Evolutionary conservation across 2,329 filamentous ascomycete species (phyloP).

Genomic region (Aurifilum marmelostoma): DNA sequence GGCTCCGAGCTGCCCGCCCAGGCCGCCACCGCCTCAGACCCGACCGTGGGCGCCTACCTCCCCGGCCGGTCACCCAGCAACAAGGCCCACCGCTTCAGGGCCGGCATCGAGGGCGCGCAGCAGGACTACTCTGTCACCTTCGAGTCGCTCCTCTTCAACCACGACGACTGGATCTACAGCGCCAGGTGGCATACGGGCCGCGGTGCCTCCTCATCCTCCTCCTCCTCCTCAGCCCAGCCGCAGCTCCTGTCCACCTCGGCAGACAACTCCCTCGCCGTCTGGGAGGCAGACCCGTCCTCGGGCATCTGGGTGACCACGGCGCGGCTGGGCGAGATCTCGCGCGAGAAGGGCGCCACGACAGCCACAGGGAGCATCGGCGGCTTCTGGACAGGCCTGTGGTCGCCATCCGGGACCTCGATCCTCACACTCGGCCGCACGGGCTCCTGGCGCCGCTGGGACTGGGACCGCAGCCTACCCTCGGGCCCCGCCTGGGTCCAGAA

Average conservation of each 20-base stretch:
- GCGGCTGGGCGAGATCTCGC: constrained; percentile 88
- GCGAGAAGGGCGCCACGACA: constrained; percentile 93
- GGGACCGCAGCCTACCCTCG: constrained; percentile 48
- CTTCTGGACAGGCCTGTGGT: constrained; percentile 96
- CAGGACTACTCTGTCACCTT: constrained; percentile 83
- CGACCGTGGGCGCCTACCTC: constrained; percentile 59
- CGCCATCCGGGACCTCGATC: constrained; percentile 73
- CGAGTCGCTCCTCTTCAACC: constrained; percentile 88
- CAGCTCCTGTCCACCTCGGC: constrained; percentile 89
- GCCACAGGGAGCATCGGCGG: constrained; percentile 95
- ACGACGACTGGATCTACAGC: constrained; percentile 98
- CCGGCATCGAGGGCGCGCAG: constrained; percentile 44
- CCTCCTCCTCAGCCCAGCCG: constrained; percentile 40
- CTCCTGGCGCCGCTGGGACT: constrained; percentile 87
- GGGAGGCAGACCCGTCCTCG: constrained; percentile 81
- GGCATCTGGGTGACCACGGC: constrained; percentile 90
- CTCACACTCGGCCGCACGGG: constrained; percentile 87
- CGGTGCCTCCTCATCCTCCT: not conserved
- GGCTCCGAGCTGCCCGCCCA: constrained; percentile 66
- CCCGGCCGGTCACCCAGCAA: constrained; percentile 80
- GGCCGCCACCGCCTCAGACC: constrained; percentile 58
- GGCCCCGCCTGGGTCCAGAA: constrained; percentile 74
- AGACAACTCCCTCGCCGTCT: constrained; percentile 92
- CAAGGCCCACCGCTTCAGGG: constrained; percentile 79
- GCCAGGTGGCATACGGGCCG: constrained; percentile 66